Conservation (phyloP, 2,329 filamentous ascomycete species). For the Pyrenochaeta sp. region DNA sequence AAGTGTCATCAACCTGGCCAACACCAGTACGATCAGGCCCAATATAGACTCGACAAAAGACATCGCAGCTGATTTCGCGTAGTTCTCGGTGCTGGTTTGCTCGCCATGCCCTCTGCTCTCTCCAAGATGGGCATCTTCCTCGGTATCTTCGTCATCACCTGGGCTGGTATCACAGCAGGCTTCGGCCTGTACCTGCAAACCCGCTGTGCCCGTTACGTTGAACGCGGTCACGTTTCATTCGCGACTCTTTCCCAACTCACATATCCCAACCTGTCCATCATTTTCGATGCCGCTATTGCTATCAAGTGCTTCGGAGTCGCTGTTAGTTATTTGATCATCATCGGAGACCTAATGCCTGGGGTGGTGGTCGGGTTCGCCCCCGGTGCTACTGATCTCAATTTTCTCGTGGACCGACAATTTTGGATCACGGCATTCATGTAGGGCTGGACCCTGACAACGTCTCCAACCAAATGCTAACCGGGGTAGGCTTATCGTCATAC, state of each 20-base stretch:
- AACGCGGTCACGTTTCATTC: conserved; percentile 87
- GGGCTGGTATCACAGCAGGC: conserved; percentile 86
- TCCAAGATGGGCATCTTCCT: conserved; percentile 94
- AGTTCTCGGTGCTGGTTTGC: conserved; percentile 93
- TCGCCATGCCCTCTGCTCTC: conserved; percentile 94
- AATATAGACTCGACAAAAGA: no score
- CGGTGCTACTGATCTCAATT: conserved; percentile 68
- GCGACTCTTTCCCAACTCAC: conserved; percentile 97
- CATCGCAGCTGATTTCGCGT: conserved; percentile 19
- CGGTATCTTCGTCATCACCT: conserved; percentile 83
- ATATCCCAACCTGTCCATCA: conserved; percentile 92
- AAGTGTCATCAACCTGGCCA: conserved; percentile 93
- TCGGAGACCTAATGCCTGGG: conserved; percentile 96
- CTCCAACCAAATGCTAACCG: conserved; percentile 14
- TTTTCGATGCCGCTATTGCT: conserved; percentile 95
- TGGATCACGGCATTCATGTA: conserved; percentile 98
- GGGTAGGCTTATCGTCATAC: conserved; percentile 83
- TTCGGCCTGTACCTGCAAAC: conserved; percentile 96
- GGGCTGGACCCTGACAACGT: conserved; percentile 21
- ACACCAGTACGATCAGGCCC: conserved; percentile 82
- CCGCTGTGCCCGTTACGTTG: conserved; percentile 90
- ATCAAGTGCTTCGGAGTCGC: conserved; percentile 98
- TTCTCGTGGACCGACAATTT: conserved; percentile 88
- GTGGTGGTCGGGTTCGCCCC: conserved; percentile 83
- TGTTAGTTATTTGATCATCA: conserved; percentile 97